phyloP scores from a whole-genome alignment of 352 stramenopile genomes.

The Elongisporangium prolatum region DNA sequence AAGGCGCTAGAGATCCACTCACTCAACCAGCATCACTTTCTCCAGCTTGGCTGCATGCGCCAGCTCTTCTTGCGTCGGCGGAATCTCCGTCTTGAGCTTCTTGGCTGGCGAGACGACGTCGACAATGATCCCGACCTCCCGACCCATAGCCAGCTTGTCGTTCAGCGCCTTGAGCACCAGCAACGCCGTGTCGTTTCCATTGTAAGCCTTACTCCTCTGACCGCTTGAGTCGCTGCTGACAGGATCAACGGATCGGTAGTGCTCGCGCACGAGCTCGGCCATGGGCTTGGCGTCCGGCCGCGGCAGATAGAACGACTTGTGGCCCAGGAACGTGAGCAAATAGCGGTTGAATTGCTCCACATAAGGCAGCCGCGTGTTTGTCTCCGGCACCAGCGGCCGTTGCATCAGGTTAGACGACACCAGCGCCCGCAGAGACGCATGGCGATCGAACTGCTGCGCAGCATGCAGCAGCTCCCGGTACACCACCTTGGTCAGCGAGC shows the following conservation, averaged over 20 bases:
- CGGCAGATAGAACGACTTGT: slow-evolving; percentile 67
- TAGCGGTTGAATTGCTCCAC: slow-evolving; percentile 56
- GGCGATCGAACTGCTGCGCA: slow-evolving; percentile 51
- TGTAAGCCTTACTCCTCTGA: slow-evolving; percentile 3
- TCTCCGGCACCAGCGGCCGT: slow-evolving; percentile 21
- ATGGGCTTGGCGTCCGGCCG: slow-evolving; percentile 25
- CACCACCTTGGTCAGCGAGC: slow-evolving; percentile 30
- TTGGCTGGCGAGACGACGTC: background rate
- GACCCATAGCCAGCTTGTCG: slow-evolving; percentile 43
- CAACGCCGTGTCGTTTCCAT: slow-evolving; percentile 55
- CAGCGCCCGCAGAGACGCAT: slow-evolving; percentile 51
- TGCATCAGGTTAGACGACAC: slow-evolving; percentile 58
- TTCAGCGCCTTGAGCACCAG: slow-evolving; percentile 59
- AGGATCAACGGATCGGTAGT: slow-evolving; percentile 28
- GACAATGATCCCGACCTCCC: slow-evolving; percentile 23
- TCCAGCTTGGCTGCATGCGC: background rate
- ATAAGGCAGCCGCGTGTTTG: slow-evolving; percentile 38
- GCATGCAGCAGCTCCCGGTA: slow-evolving; percentile 66
- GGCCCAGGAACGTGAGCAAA: slow-evolving; percentile 43
- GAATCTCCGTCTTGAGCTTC: background rate
- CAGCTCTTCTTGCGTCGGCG: background rate
- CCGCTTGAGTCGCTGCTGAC: background rate
- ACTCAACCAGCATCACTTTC: slow-evolving; percentile 42
- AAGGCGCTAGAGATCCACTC: no score
- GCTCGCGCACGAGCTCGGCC: slow-evolving; percentile 37